Evolutionary conservation across 1,284 basidiomycete species (phyloP).

Genomic region (Ustilago nuda): DNA sequence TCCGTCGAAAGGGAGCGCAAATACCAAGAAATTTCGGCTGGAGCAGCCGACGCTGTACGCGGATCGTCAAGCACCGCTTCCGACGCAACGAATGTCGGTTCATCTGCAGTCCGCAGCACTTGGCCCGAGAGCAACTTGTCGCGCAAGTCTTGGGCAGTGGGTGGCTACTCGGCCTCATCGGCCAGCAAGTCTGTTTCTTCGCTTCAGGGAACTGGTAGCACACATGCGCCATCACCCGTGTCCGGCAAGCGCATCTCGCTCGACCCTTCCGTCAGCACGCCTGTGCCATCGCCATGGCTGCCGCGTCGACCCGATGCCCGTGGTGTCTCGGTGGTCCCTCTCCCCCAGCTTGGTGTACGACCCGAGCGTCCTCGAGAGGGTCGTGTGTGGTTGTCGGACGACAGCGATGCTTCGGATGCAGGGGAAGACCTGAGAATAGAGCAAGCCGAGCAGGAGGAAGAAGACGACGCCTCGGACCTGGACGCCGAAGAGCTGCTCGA

Average conservation of each 20-base stretch:
- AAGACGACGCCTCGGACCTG: slow-evolving; percentile 33
- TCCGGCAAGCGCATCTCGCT: slow-evolving; percentile 35
- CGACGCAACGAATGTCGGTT: background rate
- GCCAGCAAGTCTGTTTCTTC: slow-evolving; percentile 44
- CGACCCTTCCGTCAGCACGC: slow-evolving; percentile 59
- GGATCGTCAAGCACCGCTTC: background rate
- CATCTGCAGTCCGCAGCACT: slow-evolving; percentile 15
- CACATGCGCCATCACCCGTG: slow-evolving; percentile 24
- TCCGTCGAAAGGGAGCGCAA: slow-evolving; percentile 2
- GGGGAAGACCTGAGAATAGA: slow-evolving; percentile 27
- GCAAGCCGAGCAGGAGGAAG: slow-evolving; percentile 56
- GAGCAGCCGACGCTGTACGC: background rate
- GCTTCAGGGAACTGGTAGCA: slow-evolving; percentile 21
- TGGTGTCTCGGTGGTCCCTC: slow-evolving; percentile 61
- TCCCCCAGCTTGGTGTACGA: slow-evolving; percentile 64
- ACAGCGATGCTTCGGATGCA: slow-evolving; percentile 41
- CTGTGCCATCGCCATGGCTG: slow-evolving; percentile 56
- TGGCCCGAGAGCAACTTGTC: slow-evolving; percentile 39
- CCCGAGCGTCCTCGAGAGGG: slow-evolving; percentile 65
- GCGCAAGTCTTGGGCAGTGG: slow-evolving; percentile 36
- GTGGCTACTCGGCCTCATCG: slow-evolving; percentile 30
- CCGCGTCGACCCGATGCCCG: slow-evolving; percentile 65
- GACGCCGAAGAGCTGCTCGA: slow-evolving; percentile 61
- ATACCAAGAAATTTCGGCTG: background rate
- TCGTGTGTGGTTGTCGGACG: slow-evolving; percentile 60